These are phyloP conservation scores for Cutaneotrichosporon cavernicola DNA, from an alignment of 1,284 basidiomycete species.

Conservation along the genomic window DNA sequence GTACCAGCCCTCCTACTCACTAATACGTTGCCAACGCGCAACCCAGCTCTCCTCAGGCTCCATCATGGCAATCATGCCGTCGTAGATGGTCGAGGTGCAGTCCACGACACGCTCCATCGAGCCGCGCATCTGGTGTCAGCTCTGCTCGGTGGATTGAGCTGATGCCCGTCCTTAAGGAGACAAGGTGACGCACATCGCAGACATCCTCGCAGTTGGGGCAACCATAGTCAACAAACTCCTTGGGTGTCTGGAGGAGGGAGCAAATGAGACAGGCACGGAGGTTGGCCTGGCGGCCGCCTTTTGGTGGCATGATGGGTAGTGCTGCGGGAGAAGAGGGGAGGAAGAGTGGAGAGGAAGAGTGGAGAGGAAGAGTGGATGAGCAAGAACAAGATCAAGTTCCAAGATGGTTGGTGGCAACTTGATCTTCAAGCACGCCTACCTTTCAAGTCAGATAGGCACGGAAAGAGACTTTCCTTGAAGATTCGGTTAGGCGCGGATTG, in stretches of 20 bases:
- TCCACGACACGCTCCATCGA: slow-evolving; percentile 76
- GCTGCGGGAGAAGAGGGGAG: background rate
- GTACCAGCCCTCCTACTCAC: slow-evolving; percentile 56
- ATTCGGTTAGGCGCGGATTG: background rate
- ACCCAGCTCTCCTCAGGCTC: slow-evolving; percentile 93
- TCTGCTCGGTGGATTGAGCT: background rate
- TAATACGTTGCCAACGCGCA: slow-evolving; percentile 84
- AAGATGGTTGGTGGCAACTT: background rate
- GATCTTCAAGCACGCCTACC: background rate
- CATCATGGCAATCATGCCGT: slow-evolving; percentile 86
- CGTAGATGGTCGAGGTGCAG: slow-evolving; percentile 92
- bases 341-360: background rate
- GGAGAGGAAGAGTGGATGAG: background rate
- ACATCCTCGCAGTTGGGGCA: slow-evolving; percentile 98
- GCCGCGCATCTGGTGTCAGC: slow-evolving; percentile 71
- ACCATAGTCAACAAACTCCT: slow-evolving; percentile 79
- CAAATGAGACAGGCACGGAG: slow-evolving; percentile 89
- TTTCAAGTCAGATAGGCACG: background rate
- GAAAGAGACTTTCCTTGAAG: background rate
- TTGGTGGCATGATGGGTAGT: slow-evolving; percentile 34
- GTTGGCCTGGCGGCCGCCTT: slow-evolving; percentile 44
- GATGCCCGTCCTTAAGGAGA: background rate
- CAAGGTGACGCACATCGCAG: slow-evolving; percentile 66
- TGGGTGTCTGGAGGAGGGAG: slow-evolving; percentile 79
- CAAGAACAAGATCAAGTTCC: background rate